These are phyloP conservation scores for Fusarium sarcochroum DNA, from an alignment of 2,329 filamentous ascomycete genomes.

Conservation along the genomic window DNA sequence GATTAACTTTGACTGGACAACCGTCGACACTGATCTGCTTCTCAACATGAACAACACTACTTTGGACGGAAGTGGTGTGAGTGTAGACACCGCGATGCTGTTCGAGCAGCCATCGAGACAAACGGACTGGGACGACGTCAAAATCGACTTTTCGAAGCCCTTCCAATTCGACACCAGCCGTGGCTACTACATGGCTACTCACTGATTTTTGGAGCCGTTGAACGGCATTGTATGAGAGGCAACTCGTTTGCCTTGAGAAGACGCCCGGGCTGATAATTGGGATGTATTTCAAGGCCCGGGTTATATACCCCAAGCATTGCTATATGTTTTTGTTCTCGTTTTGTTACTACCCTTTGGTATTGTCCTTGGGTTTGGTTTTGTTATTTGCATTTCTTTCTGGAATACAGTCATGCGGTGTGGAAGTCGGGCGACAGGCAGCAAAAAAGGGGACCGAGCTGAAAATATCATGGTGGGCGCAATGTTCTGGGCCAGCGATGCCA, in stretches of 20 bases:
- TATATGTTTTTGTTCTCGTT: slow-evolving; percentile 21
- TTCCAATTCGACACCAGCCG: slow-evolving; percentile 64
- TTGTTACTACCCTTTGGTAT: slow-evolving; percentile 12
- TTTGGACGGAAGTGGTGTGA: slow-evolving; percentile 38
- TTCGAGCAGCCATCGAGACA: slow-evolving; percentile 42
- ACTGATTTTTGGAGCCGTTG: slow-evolving; percentile 22
- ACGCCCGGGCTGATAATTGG: slow-evolving; percentile 31
- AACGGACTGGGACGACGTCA: slow-evolving; percentile 65
- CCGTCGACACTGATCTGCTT: slow-evolving; percentile 60
- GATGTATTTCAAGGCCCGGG: slow-evolving; percentile 38
- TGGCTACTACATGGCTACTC: slow-evolving; percentile 53
- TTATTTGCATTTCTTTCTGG: slow-evolving; percentile 33
- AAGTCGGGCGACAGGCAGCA: slow-evolving; percentile 14
- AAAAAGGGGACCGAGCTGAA: slow-evolving; percentile 32
- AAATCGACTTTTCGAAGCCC: slow-evolving; percentile 65
- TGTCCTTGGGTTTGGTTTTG: slow-evolving; percentile 20
- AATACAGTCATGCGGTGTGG: slow-evolving; percentile 12
- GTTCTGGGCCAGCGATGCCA: slow-evolving; percentile 17
- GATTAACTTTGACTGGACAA: slow-evolving; percentile 66
- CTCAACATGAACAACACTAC: slow-evolving; percentile 58
- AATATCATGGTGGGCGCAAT: slow-evolving; percentile 26
- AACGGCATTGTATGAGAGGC: slow-evolving; percentile 13
- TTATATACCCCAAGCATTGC: slow-evolving; percentile 50
- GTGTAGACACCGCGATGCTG: slow-evolving; percentile 49
- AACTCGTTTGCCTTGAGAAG: slow-evolving; percentile 7